Evolutionary conservation across 2,329 filamentous ascomycete species (phyloP).

Genomic region (Rhinocladiella mackenziei): DNA sequence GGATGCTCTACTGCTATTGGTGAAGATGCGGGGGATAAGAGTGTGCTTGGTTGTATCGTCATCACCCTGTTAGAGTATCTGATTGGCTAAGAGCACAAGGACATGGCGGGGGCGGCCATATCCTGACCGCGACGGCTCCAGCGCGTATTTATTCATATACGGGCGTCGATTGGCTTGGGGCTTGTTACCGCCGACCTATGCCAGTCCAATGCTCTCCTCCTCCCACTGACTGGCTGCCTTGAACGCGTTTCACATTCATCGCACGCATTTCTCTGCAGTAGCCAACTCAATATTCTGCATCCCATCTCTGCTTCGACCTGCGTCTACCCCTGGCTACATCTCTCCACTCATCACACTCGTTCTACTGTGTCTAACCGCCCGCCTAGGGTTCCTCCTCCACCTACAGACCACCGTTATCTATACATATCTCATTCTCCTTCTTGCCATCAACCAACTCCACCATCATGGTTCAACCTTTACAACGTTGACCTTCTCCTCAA

Average conservation of each 20-base stretch:
- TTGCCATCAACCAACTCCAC: conserved; percentile 25
- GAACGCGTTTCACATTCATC: conserved; percentile 24
- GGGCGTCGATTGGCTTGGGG: not conserved
- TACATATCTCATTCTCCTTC: conserved; percentile 25
- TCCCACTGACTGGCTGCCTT: conserved; percentile 15
- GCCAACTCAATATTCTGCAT: conserved; percentile 11
- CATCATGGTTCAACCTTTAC: conserved; percentile 17
- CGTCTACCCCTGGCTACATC: conserved; percentile 13
- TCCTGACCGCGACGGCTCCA: conserved; percentile 15
- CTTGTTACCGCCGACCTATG: conserved; percentile 10
- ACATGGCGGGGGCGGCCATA: conserved; percentile 18
- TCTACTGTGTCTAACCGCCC: conserved; percentile 20
- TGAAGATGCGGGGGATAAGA: conserved; percentile 8
- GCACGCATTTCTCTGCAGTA: conserved; percentile 22
- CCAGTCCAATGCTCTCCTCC: conserved; percentile 9
- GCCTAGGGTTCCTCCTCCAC: conserved; percentile 9
- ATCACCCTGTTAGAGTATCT: conserved; percentile 2
- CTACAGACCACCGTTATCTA: no score
- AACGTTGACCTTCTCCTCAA: conserved; percentile 4
- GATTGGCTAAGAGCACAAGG: conserved; percentile 10
- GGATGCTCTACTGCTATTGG: conserved; percentile 6
- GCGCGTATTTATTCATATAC: conserved; percentile 24
- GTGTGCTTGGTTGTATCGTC: conserved; percentile 8
- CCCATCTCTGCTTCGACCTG: conserved; percentile 9
- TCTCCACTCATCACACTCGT: conserved; percentile 24